Evolutionary conservation across 2,329 filamentous ascomycete species (phyloP).

Genomic region (Hypoxylon sp.): DNA sequence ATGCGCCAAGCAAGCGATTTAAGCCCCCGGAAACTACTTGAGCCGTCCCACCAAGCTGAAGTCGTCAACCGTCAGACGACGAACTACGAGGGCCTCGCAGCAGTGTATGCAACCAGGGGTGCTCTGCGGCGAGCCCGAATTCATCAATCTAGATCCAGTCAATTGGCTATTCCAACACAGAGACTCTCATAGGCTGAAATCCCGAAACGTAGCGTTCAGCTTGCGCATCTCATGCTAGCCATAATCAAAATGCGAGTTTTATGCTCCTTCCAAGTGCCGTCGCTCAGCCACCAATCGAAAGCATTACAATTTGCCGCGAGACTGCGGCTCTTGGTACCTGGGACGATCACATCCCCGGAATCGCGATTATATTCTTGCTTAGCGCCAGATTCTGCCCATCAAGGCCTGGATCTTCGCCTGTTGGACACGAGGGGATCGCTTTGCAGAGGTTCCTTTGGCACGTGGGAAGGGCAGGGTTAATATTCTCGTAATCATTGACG

Average conservation of each 20-base stretch:
- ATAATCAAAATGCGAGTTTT: neutral
- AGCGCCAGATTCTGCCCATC: neutral
- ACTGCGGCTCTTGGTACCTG: neutral
- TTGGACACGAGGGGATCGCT: neutral
- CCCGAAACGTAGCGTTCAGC: conserved; percentile 12
- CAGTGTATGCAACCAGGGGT: neutral
- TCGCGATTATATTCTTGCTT: neutral
- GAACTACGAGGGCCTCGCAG: neutral
- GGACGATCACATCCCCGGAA: neutral
- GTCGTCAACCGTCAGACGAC: conserved; percentile 17
- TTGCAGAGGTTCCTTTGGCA: neutral
- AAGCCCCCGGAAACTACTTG: neutral
- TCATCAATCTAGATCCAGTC: neutral
- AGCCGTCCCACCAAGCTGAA: conserved; percentile 15
- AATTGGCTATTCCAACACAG: conserved; percentile 8
- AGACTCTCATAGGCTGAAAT: conserved; percentile 13
- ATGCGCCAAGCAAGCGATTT: conserved; percentile 15
- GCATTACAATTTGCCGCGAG: neutral
- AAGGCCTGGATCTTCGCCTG: neutral
- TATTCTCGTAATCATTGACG: neutral
- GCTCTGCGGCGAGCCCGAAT: conserved; percentile 21
- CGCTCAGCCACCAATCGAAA: neutral
- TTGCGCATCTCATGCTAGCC: neutral
- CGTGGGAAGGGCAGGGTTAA: neutral
- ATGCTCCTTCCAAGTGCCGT: neutral